Conservation (phyloP, 331 rosid species). For the Rosa hybrid region DNA sequence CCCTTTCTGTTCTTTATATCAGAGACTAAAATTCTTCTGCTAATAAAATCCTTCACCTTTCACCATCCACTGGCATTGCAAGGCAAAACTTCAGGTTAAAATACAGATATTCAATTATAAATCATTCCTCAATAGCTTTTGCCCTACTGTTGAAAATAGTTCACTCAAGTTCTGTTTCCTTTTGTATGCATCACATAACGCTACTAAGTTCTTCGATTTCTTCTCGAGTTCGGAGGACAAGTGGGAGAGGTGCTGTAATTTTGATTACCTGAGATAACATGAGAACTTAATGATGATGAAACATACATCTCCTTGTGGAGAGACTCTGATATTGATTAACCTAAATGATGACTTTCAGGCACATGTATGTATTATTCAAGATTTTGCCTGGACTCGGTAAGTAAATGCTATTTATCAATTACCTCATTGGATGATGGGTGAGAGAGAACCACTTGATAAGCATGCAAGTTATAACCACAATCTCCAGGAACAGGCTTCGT, state of each 20-base stretch:
- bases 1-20: not conserved
- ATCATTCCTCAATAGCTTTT: not conserved
- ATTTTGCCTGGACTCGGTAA: not conserved
- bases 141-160: not conserved
- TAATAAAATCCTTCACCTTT: not conserved
- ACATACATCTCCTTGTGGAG: not conserved
- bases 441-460: slow-evolving; percentile 62
- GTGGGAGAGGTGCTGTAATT: slow-evolving; percentile 68
- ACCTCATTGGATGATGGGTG: slow-evolving; percentile 72
- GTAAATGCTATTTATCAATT: not conserved
- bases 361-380: not conserved
- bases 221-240: slow-evolving; percentile 42
- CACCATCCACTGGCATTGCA: not conserved
- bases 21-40: not conserved
- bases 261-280: slow-evolving; percentile 49
- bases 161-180: too few species aligned
- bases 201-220: slow-evolving; percentile 25
- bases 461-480: slow-evolving; percentile 86
- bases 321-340: not conserved
- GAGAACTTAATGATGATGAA: not conserved
- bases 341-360: not conserved
- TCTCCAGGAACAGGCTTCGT: slow-evolving; percentile 88
- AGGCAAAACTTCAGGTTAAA: not conserved
- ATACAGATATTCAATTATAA: not conserved
- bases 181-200: not conserved